Conservation (phyloP, 2,329 filamentous ascomycete genomes). For the Cryphonectria carpinicola region DNA sequence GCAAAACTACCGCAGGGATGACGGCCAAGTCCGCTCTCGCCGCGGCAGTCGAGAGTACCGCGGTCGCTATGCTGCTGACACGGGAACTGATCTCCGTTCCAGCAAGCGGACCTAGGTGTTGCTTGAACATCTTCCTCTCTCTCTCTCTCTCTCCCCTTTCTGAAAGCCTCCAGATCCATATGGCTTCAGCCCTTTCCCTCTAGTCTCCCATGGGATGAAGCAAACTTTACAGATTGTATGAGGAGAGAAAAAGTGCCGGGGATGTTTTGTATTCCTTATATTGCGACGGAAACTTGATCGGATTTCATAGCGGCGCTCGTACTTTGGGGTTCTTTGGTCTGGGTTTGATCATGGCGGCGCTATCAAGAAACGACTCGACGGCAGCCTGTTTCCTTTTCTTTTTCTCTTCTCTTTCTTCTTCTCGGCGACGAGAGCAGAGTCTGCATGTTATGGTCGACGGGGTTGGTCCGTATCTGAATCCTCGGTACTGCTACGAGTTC, state of each 20-base stretch:
- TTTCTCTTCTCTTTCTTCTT: neutral
- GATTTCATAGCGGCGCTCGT: neutral
- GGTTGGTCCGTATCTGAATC: neutral
- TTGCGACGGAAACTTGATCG: neutral
- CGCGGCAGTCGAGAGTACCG: conserved; percentile 1
- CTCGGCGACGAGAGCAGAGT: neutral
- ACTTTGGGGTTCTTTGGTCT: neutral
- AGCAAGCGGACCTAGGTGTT: conserved; percentile 18
- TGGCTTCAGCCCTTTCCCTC: neutral
- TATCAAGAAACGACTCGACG: neutral
- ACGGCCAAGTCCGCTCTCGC: conserved; percentile 9
- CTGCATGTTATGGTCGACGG: neutral
- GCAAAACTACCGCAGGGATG: conserved; percentile 34
- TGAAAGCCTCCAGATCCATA: neutral
- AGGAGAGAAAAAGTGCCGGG: neutral
- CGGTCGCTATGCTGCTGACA: conserved; percentile 15
- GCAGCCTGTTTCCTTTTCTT: neutral
- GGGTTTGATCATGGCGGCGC: neutral
- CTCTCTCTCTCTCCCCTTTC: neutral
- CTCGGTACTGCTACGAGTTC: neutral
- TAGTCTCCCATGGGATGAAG: neutral
- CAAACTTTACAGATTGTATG: neutral
- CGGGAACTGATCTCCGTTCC: conserved; percentile 17
- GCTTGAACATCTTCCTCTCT: neutral
- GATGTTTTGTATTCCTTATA: neutral